Evolutionary conservation across 106 monocot species (phyloP).

Genomic region (Narthecium ossifragum): DNA sequence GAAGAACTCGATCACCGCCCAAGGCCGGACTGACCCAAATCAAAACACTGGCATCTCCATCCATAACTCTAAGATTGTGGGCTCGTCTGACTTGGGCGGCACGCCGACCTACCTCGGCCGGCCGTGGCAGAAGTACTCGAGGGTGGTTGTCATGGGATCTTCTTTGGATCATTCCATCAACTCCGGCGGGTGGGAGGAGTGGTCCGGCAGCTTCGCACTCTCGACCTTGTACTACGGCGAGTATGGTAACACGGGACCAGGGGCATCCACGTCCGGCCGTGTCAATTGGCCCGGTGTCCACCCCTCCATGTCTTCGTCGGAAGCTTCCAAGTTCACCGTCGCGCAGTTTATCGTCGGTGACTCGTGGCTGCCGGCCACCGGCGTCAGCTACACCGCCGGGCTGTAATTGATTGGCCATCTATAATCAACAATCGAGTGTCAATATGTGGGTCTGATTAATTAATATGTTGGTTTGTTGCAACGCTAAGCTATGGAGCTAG

Average conservation of each 20-base stretch:
- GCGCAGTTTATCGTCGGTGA: constrained; percentile 46
- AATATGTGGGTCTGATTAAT: too few relatives aligned
- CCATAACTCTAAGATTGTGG: constrained; percentile 35
- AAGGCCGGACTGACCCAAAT: constrained; percentile 64
- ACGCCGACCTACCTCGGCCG: constrained; percentile 62
- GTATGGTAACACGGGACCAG: constrained; percentile 56
- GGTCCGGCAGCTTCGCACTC: constrained; percentile 58
- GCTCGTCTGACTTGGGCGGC: constrained; percentile 29
- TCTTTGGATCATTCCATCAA: constrained; percentile 32
- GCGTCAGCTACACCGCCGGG: constrained; percentile 37
- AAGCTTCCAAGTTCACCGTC: constrained; percentile 71
- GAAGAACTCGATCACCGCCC: constrained; percentile 58
- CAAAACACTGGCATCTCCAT: constrained; percentile 78
- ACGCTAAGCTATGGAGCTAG: too few relatives aligned
- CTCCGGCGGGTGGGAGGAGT: constrained; percentile 53
- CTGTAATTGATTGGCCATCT: too few relatives aligned
- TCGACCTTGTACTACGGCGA: constrained; percentile 64
- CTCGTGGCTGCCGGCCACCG: constrained; percentile 51
- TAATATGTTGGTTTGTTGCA: too few relatives aligned
- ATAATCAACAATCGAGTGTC: too few relatives aligned
- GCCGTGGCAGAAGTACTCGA: constrained; percentile 72
- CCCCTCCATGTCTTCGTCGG: constrained; percentile 15
- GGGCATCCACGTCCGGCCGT: constrained; percentile 37
- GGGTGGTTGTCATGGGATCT: constrained; percentile 53
- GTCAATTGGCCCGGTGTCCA: constrained; percentile 66